Base-by-base conservation (phyloP, 257 asterid species). In the Coffea canephora region DNA sequence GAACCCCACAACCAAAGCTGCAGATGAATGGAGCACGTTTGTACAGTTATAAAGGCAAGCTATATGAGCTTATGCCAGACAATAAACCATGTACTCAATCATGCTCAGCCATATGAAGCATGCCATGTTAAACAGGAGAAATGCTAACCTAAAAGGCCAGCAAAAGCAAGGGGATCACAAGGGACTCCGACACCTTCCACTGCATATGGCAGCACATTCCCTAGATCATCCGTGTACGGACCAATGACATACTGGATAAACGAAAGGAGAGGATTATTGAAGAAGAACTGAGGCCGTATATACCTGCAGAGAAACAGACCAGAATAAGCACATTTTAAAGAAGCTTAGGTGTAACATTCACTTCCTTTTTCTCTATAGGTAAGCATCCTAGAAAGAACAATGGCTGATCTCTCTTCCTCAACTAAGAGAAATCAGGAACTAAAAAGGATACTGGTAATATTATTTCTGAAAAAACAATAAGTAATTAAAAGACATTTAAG, bases 151-250 rank as follows among this genome's bases (percentile, higher is more conserved):
- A 94, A 85, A 48, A 94, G 90, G 45, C 98, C 98, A 57, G 98
- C 98, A 82, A 94, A 94, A 61, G 98, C 98, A 71, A 94, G 97
- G 45, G 98, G 98, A 76, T 94, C 97, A 13, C 91, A 95, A n/a
- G 98, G 98, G 78, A 92, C 98, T 67, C 98, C 98, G 14, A 94
- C 93, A 21, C 98, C 98, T 88, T 91, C 94, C 76, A 94, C 98
- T 16, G 98, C 98, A 79, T 92, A 90, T 6, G 98, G 98, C 55
- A 94, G 87, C 82, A 94, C 97, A 55, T 91, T 92, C 48, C 97
- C 97, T 45, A 94, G 93, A 81, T 94, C 97, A 52, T 94, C 98
- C 4, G 97, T 70, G 80, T 94, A 94, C 27, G 98, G 97, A 62
- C 98, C 97, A 8, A 91, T 74, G 59, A 92, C 97, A 23, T 91